These are phyloP conservation scores for Bipolaris victoriae DNA, from an alignment of 2,329 filamentous ascomycete species.

Conservation along the genomic window DNA sequence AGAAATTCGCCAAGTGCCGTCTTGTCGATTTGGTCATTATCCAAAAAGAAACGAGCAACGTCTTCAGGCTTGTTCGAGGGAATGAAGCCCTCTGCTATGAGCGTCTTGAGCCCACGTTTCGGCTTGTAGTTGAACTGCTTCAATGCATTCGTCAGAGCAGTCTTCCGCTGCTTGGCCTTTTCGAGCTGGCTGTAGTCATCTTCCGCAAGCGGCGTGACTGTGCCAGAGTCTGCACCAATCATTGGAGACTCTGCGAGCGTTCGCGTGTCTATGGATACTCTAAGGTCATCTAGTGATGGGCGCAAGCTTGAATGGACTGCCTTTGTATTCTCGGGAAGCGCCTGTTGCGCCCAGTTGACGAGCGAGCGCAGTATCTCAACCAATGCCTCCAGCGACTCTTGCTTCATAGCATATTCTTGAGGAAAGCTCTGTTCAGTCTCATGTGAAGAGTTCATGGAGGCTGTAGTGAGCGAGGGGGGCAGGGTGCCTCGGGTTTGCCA, in stretches of 20 bases:
- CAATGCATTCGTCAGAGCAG: constrained; percentile 85
- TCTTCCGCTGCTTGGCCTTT: constrained; percentile 92
- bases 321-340: constrained; percentile 57
- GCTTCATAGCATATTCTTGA: constrained; percentile 89
- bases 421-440: constrained; percentile 75
- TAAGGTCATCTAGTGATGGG: constrained; percentile 63
- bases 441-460: constrained; percentile 65
- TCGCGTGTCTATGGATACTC: constrained; percentile 78
- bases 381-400: constrained; percentile 83
- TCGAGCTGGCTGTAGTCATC: constrained; percentile 96
- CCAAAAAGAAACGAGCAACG: constrained; percentile 81
- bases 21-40: constrained; percentile 87
- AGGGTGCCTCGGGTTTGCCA: constrained; percentile 88
- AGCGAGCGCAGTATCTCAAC: constrained; percentile 88
- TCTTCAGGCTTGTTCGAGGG: constrained; percentile 76
- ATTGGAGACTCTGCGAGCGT: constrained; percentile 66
- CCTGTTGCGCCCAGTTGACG: constrained; percentile 88
- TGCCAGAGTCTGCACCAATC: constrained; percentile 57
- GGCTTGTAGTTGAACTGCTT: constrained; percentile 97
- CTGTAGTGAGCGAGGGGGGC: constrained; percentile 83
- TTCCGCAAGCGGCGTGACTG: constrained; percentile 60
- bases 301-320: constrained; percentile 53
- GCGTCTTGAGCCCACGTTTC: constrained; percentile 85
- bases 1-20: constrained; percentile 91
- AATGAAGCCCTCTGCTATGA: constrained; percentile 88